A percentile compares a stretch with the other conserved stretches of the same genome.
These are phyloP conservation scores for Melanogaster broomeanus DNA, from an alignment of 768 basidiomycete species.

Conservation along the genomic window DNA sequence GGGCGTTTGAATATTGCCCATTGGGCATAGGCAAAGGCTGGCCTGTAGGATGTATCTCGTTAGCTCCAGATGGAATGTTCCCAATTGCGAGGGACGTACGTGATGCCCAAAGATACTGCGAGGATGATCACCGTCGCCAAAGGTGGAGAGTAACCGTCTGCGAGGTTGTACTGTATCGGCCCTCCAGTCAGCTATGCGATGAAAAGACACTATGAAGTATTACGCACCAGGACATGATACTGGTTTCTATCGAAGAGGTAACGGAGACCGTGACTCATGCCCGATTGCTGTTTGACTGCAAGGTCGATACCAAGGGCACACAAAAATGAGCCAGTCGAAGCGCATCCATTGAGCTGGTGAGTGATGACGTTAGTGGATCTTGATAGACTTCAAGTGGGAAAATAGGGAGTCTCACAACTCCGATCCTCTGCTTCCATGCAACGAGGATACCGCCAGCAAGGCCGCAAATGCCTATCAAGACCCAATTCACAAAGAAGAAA, in stretches of 20 bases:
- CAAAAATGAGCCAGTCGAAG: conserved; percentile 66
- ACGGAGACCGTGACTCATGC: conserved; percentile 64
- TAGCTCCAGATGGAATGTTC: not conserved
- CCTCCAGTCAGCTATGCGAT: not conserved
- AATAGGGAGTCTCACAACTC: conserved; percentile 45
- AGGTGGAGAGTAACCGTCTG: conserved; percentile 51
- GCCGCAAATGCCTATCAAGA: conserved; percentile 49
- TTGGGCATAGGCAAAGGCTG: conserved; percentile 53
- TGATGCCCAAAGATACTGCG: conserved; percentile 53
- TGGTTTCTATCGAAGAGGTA: conserved; percentile 64
- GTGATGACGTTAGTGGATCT: not conserved
- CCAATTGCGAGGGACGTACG: conserved; percentile 41
- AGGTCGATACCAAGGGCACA: conserved; percentile 58
- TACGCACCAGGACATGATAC: conserved; percentile 54
- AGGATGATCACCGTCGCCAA: conserved; percentile 51
- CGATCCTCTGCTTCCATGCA: conserved; percentile 46
- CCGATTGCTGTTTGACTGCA: conserved; percentile 54
- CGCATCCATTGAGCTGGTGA: conserved; percentile 45
- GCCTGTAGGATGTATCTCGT: conserved; percentile 34
- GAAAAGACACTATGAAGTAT: not conserved
- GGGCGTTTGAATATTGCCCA: conserved; percentile 52
- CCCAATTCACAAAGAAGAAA: conserved; percentile 52
- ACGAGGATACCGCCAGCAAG: conserved; percentile 42
- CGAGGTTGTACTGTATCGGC: conserved; percentile 45
- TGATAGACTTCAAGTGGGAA: not conserved